These are phyloP conservation scores for Casuarina glauca DNA, from an alignment of 306 rosid species.

Conservation along the genomic window DNA sequence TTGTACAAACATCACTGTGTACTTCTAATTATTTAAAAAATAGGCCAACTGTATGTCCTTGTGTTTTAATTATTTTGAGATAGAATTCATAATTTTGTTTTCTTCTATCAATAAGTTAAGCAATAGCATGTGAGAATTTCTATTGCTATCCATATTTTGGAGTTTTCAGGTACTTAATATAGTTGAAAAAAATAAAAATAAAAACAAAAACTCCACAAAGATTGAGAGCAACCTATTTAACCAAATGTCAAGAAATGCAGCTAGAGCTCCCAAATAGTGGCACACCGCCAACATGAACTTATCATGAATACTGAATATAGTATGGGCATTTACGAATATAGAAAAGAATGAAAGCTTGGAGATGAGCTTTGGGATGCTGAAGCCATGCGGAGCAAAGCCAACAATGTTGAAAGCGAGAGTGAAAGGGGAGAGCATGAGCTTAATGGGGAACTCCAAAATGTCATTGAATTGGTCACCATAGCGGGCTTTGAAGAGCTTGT, in stretches of 20 bases:
- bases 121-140: too few species aligned
- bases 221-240: slow-evolving; percentile 18
- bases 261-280: background rate
- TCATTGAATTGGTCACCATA: slow-evolving; percentile 72
- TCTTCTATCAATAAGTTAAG: too few species aligned
- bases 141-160: too few species aligned
- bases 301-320: background rate
- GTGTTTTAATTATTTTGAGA: too few species aligned
- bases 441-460: slow-evolving; percentile 70
- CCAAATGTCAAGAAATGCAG: slow-evolving; percentile 1
- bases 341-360: slow-evolving; percentile 88
- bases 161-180: too few species aligned
- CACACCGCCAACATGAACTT: background rate
- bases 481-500: slow-evolving; percentile 51
- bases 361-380: slow-evolving; percentile 86
- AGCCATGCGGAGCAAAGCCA: slow-evolving; percentile 93
- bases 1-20: too few species aligned
- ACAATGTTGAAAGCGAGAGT: slow-evolving; percentile 74
- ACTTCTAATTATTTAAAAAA: too few species aligned
- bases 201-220: background rate
- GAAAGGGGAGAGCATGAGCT: slow-evolving; percentile 74
- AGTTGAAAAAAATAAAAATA: background rate
- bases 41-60: too few species aligned
- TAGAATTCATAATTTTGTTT: too few species aligned
- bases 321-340: slow-evolving; percentile 59